Conservation (phyloP, 2,329 filamentous ascomycete species). For the Penicillium sp. region DNA sequence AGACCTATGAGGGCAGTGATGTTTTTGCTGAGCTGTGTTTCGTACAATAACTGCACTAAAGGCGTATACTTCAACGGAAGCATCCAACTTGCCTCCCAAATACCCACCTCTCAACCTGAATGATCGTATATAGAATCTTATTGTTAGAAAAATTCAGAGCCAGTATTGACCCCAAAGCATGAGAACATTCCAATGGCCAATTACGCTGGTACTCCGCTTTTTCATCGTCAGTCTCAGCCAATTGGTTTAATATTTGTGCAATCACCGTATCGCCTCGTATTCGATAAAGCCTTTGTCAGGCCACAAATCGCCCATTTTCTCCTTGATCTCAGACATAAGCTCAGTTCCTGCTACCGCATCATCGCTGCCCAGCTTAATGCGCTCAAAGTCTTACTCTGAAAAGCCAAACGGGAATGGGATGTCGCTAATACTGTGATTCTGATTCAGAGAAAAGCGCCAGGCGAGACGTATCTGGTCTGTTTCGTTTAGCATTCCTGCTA, state of each 20-base stretch:
- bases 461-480: no score
- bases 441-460: no score
- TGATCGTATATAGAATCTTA: no score
- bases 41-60: no score
- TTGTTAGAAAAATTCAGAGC: no score
- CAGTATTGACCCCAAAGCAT: neutral
- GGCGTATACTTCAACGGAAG: no score
- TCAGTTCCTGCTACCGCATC: conserved; percentile 24
- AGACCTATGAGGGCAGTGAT: no score
- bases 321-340: conserved; percentile 22
- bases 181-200: conserved; percentile 32
- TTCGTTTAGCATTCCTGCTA: no score
- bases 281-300: conserved; percentile 30
- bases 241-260: conserved; percentile 26
- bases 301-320: conserved; percentile 27
- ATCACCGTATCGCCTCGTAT: conserved; percentile 24
- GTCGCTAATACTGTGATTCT: conserved; percentile 1
- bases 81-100: no score
- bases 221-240: conserved; percentile 26
- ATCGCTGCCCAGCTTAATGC: conserved; percentile 27
- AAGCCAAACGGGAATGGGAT: conserved; percentile 24
- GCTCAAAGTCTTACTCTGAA: conserved; percentile 21
- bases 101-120: no score
- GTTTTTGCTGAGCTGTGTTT: no score
- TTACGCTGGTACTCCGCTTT: conserved; percentile 23